Conservation (phyloP, 1,284 basidiomycete genomes). For the Earliella scabrosa region DNA sequence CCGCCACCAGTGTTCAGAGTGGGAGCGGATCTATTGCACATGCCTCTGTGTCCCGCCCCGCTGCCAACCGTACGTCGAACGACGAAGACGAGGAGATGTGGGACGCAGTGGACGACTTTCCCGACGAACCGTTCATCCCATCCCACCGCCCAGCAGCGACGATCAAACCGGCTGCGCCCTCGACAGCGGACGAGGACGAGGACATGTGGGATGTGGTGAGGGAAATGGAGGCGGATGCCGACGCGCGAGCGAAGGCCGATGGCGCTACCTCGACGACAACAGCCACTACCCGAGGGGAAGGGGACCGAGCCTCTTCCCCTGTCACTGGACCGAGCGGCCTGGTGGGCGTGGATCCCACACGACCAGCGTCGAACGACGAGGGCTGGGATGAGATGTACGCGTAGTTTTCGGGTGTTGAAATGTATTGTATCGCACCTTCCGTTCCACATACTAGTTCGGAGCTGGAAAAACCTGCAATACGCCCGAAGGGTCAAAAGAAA, state of each 20-base stretch:
- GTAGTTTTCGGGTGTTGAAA: conserved; percentile 8
- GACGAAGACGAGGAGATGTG: conserved; percentile 62
- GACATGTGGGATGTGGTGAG: conserved; percentile 72
- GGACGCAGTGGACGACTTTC: conserved; percentile 42
- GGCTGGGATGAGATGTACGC: conserved; percentile 41
- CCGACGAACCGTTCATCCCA: conserved; percentile 20
- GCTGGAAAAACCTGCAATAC: no score
- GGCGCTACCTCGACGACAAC: neutral
- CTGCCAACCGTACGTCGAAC: conserved; percentile 31
- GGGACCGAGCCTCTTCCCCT: neutral
- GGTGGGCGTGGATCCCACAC: conserved; percentile 6
- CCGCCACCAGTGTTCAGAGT: no score
- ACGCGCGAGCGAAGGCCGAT: conserved; percentile 9
- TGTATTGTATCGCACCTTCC: no score
- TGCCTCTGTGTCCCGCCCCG: conserved; percentile 10
- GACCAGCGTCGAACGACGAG: conserved; percentile 34
- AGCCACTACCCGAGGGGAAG: neutral
- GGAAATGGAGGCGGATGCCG: conserved; percentile 53
- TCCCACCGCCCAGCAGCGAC: conserved; percentile 1
- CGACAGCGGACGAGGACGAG: conserved; percentile 53
- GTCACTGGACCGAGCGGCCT: neutral
- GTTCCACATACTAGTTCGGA: no score
- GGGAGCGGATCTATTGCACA: neutral
- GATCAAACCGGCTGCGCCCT: neutral
- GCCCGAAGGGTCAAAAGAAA: no score